Percentiles rank a stretch among this genome's conserved stretches.
Conservation (phyloP, 768 basidiomycete genomes). For the Boletus subcaerulescens region DNA sequence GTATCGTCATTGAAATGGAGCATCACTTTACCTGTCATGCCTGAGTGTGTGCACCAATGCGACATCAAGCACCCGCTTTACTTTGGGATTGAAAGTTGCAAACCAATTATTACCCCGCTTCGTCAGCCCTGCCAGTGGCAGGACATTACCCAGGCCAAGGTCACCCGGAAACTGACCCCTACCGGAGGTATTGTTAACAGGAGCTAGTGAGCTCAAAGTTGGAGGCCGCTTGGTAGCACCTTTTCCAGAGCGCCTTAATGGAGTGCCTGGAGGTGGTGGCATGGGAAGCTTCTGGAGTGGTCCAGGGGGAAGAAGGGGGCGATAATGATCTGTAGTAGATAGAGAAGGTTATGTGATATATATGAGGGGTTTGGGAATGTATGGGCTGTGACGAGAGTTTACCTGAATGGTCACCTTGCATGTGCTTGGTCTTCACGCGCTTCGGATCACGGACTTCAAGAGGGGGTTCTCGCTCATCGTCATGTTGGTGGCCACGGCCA, state of each 20-base stretch:
- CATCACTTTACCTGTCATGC: constrained; percentile 71
- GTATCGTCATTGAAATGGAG: neutral
- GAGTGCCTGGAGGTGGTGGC: constrained; percentile 31
- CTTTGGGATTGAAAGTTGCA: constrained; percentile 80
- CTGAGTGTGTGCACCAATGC: constrained; percentile 79
- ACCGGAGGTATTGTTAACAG: constrained; percentile 25
- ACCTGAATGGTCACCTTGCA: constrained; percentile 45
- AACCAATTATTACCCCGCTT: constrained; percentile 88
- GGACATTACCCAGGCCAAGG: constrained; percentile 33
- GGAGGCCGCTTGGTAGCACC: constrained; percentile 23
- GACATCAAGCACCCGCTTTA: constrained; percentile 77
- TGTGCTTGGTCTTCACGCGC: constrained; percentile 54
- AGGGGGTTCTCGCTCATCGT: constrained; percentile 45
- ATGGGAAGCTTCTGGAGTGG: constrained; percentile 34
- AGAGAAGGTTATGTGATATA: constrained; percentile 24
- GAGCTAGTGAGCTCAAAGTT: constrained; percentile 23
- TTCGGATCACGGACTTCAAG: constrained; percentile 55
- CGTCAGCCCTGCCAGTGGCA: constrained; percentile 30
- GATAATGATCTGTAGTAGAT: constrained; percentile 33
- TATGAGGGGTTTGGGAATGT: constrained; percentile 34
- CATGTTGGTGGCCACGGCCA: constrained; percentile 38
- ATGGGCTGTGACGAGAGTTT: constrained; percentile 24
- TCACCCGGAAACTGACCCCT: constrained; percentile 34
- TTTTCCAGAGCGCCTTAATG: constrained; percentile 32
- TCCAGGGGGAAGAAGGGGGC: constrained; percentile 38